Evolutionary conservation across 495 filamentous ascomycete species (phyloP), one percentile per base, ranked within the genome.

Genomic region (Bombardia bombarda): DNA sequence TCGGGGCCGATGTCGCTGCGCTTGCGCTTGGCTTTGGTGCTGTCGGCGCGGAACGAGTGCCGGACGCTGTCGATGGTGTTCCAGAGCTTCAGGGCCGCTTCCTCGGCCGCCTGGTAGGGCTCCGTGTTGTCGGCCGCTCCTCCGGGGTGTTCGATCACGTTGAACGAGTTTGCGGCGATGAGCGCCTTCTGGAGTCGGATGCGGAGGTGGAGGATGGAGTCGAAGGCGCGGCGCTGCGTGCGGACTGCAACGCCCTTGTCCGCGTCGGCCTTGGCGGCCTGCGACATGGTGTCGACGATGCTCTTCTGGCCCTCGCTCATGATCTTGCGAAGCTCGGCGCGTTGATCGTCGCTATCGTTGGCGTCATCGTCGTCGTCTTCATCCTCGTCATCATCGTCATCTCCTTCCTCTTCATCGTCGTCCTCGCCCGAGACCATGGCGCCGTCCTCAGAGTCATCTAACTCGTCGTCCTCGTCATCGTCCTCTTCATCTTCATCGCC

Each of bases 131-230:
- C 33, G 17, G 53, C 51, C 19, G 65, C 49, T 4, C 66, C 61
- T 7, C 58, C 51, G 39, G 12, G 31, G 22, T 32, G 36, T 4
- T 77, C 70, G 17, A 69, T 43, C 0, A 66, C 52, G n/a, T 70
- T 57, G 38, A 95, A 74, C 5, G 88, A 81, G 54, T 96, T 95
- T 14, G 81, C 74, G 2, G 85, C 82, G 13, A 87, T 74, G 13
- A 98, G 65, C 4, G 85, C 85, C 60, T 96, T 95, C 53, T 98
- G 92, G 7, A 98, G 66, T 43, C 86, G 83, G 53, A 98, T 94
- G 6, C 92, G 80, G 17, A 83, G 74, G 62, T 92, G 89, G 16
- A 98, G 74, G 3, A 97, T 75, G 2, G 82, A 73, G 49, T 97
- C 90, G 56, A 95, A 97, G 9, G 80, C 81, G 38, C 78, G 79